A percentile compares a stretch with the other conserved stretches of the same genome.
Evolutionary conservation across 1,284 basidiomycete species (phyloP).

Genomic region (Naganishia sp.): DNA sequence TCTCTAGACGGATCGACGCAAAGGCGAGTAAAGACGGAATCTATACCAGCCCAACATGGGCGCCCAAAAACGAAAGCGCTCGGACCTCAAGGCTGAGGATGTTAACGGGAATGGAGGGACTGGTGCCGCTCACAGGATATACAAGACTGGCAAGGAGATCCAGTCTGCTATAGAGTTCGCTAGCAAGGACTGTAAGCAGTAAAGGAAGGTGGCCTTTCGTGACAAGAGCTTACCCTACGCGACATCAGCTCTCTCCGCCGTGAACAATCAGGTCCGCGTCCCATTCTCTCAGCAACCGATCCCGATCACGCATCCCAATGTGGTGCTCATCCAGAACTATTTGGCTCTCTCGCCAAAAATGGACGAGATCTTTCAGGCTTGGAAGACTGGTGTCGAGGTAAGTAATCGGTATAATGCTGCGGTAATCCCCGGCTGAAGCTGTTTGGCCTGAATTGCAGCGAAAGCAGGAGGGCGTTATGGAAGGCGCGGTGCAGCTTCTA

Average conservation of each 20-base stretch:
- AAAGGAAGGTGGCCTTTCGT: not conserved
- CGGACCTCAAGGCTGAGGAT: constrained; percentile 7
- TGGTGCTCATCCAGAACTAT: constrained; percentile 54
- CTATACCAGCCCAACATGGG: not conserved
- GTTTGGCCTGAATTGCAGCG: constrained; percentile 34
- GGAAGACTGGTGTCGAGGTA: constrained; percentile 50
- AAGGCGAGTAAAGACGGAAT: too few relatives aligned
- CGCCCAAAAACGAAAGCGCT: constrained; percentile 25
- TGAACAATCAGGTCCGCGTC: constrained; percentile 53
- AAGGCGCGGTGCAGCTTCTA: constrained; percentile 45
- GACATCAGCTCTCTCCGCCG: constrained; percentile 46
- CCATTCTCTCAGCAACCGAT: constrained; percentile 47
- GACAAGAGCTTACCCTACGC: constrained; percentile 18
- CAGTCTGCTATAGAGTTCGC: constrained; percentile 47
- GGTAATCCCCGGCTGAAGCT: not conserved
- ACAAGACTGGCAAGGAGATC: constrained; percentile 46
- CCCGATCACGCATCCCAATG: constrained; percentile 48
- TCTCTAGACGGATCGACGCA: not conserved
- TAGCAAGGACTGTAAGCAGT: constrained; percentile 46
- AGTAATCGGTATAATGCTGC: constrained; percentile 9
- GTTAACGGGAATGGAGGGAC: constrained; percentile 40
- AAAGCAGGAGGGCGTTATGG: constrained; percentile 45
- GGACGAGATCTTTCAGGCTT: constrained; percentile 52
- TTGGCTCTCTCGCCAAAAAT: constrained; percentile 49
- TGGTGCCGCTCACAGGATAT: constrained; percentile 36